phyloP scores from a whole-genome alignment of 306 rosid species.

The Quillaja saponaria region DNA sequence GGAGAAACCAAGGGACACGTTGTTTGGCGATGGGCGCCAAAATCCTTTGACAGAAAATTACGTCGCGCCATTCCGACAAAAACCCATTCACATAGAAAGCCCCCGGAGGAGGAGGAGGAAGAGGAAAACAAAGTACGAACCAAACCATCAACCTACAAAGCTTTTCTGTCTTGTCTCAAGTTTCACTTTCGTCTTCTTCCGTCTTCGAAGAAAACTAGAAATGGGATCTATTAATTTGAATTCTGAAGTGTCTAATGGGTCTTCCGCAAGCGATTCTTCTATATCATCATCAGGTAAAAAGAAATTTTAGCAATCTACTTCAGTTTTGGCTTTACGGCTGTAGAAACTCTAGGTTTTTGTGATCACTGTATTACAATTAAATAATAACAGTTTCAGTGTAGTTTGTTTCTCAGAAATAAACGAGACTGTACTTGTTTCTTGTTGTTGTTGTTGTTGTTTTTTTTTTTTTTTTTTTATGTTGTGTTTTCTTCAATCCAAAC shows the following conservation, averaged over 20 bases:
- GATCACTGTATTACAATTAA: neutral
- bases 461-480: neutral
- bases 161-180: neutral
- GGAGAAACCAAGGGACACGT: too few relatives aligned
- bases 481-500: too few relatives aligned
- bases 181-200: neutral
- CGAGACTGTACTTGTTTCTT: too few relatives aligned
- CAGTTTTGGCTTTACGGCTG: neutral
- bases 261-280: neutral
- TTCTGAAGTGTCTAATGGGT: conserved; percentile 8
- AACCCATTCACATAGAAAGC: neutral
- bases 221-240: conserved; percentile 36
- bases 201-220: neutral
- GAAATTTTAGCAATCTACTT: neutral
- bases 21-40: conserved; percentile 28
- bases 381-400: neutral
- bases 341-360: neutral
- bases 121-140: too few relatives aligned
- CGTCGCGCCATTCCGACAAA: conserved; percentile 24
- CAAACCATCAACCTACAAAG: too few relatives aligned
- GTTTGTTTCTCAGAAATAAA: neutral
- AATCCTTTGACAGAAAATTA: conserved; percentile 7
- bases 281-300: conserved; percentile 29
- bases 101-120: too few relatives aligned
- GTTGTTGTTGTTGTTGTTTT: too few relatives aligned